A percentile compares a stretch with the other conserved stretches of the same genome.
Conservation (phyloP, 805 yeast genomes). For the Ogataea pilisensis region DNA sequence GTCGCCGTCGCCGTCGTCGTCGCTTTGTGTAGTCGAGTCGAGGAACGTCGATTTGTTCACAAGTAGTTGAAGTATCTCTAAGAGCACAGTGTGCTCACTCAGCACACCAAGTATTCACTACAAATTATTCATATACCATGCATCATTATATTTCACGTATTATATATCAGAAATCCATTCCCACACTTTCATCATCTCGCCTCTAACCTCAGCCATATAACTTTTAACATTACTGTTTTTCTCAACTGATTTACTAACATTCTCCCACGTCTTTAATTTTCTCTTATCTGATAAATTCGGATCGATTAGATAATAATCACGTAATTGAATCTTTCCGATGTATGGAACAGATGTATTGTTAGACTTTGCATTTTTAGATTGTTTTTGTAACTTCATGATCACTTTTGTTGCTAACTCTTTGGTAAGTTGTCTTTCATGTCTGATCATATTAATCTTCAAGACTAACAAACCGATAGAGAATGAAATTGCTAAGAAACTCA, state of each 20-base stretch:
- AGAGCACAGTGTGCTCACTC: no score
- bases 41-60: no score
- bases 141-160: neutral
- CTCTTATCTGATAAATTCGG: conserved; percentile 30
- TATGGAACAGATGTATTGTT: conserved; percentile 33
- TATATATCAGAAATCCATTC: conserved; percentile 64
- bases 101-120: no score
- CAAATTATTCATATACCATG: neutral
- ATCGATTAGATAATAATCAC: conserved; percentile 57
- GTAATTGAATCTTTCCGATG: conserved; percentile 66
- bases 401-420: conserved; percentile 46
- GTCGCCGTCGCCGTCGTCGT: no score
- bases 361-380: conserved; percentile 33
- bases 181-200: conserved; percentile 86
- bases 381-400: conserved; percentile 45
- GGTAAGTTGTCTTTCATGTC: conserved; percentile 37
- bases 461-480: conserved; percentile 18
- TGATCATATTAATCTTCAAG: conserved; percentile 34
- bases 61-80: no score
- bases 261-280: conserved; percentile 54
- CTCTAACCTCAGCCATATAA: conserved; percentile 67
- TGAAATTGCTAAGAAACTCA: conserved; percentile 7
- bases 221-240: conserved; percentile 60
- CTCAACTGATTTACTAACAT: conserved; percentile 54
- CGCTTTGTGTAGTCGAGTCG: no score